Base-by-base conservation (phyloP, 2,329 filamentous ascomycete species). In the Neopestalotiopsis clavispora region DNA sequence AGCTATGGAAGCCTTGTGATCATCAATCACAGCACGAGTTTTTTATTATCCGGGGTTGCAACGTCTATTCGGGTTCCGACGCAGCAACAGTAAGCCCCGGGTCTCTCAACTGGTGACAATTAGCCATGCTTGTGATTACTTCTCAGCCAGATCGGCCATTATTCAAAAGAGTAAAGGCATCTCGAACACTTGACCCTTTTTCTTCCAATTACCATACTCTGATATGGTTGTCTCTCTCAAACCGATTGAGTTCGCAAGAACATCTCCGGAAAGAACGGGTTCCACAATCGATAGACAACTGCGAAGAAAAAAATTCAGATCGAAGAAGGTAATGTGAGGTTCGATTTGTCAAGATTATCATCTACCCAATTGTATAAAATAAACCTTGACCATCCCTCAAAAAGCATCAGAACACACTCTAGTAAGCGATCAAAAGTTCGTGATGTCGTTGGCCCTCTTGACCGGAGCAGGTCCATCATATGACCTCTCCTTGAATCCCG, bases 351-450 rank as follows among this genome's bases (percentile, higher is more conserved):
- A 34, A 60, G 57, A 60, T 30, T 3, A 20, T 56, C 17, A 59
- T 66, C 45, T 59, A 45, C 52, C 61, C 52, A 49, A 61, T 32
- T 30, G 38, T 38, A 13, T 30, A 32, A 10, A 13, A 23, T 17
- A n/a, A 61, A 20, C n/a, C 32, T 30, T 42, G 20, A 7, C 9
- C 9, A 10, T 20, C 34, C 49, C 42, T 23, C 40, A 12, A 30
- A 66, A 66, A n/a, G 63, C 57, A 66, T 68, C 62, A 68, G 67
- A 61, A 56, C 61, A 66, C 62, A 68, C 67, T 68, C 62, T 40
- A 62, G 67, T 61, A 66, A 68, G 67, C 64, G 49, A 66, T 32
- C 28, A 57, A 30, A 12, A 17, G 28, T 66, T 38, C 61, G 34
- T 64, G 61, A 62, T 62, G 59, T 62, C 59, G 59, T 62, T 40